Evolutionary conservation across 805 yeast species (phyloP).

Genomic region (Wickerhamomyces tratensis): DNA sequence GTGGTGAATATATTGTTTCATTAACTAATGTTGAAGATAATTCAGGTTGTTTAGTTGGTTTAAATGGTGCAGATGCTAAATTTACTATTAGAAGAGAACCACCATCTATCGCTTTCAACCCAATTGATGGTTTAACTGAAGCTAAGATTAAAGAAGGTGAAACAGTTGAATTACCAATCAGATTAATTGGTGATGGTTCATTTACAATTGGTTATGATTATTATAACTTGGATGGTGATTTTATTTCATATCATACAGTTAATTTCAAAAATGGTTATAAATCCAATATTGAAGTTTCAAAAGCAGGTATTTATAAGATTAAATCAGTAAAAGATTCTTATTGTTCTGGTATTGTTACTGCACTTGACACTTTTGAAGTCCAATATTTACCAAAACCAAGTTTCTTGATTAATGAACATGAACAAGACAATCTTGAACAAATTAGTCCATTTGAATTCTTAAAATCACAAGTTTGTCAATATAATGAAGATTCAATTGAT

Average conservation of each 20-base stretch:
- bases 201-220: conserved; percentile 28
- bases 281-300: conserved; percentile 25
- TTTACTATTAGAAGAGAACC: conserved; percentile 63
- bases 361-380: conserved; percentile 26
- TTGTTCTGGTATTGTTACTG: conserved; percentile 36
- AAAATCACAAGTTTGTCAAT: conserved; percentile 36
- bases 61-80: conserved; percentile 51
- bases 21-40: conserved; percentile 62
- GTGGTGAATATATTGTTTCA: conserved; percentile 66
- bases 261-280: conserved; percentile 15
- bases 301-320: conserved; percentile 40
- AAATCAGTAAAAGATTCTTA: conserved; percentile 36
- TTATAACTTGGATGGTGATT: conserved; percentile 18
- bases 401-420: conserved; percentile 27
- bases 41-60: conserved; percentile 69
- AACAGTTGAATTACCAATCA: conserved; percentile 45
- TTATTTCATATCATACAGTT: conserved; percentile 13
- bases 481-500: conserved; percentile 37
- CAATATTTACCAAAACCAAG: conserved; percentile 37
- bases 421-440: conserved; percentile 19
- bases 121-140: conserved; percentile 24
- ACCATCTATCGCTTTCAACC: conserved; percentile 46
- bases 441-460: conserved; percentile 16
- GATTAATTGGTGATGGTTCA: conserved; percentile 49
- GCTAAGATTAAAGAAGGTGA: conserved; percentile 55